phyloP scores from a whole-genome alignment of 345 rosid species.

The Citrus glauca region DNA sequence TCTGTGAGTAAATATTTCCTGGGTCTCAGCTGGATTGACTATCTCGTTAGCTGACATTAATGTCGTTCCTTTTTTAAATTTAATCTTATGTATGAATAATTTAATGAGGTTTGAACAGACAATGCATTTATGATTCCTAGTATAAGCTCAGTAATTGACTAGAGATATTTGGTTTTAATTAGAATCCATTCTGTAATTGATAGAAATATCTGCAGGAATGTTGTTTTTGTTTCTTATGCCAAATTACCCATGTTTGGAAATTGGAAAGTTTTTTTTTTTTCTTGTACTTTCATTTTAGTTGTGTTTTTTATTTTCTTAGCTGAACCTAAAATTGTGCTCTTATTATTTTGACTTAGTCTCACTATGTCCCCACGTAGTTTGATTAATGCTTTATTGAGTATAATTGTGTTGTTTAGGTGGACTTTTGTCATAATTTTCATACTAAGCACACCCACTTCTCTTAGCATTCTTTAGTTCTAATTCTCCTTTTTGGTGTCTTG shows the following conservation, averaged over 20 bases:
- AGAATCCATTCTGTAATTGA: not conserved
- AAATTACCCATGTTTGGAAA: not conserved
- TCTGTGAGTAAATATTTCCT: not conserved
- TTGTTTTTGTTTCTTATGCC: not conserved
- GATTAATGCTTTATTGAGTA: conserved; percentile 21
- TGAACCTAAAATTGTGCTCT: conserved; percentile 15
- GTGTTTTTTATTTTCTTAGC: conserved; percentile 10
- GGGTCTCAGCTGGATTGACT: conserved; percentile 11
- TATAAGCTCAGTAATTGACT: not conserved
- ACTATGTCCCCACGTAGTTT: conserved; percentile 25
- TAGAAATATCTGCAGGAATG: not conserved
- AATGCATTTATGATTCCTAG: not conserved
- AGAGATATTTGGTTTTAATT: not conserved
- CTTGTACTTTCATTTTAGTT: not conserved
- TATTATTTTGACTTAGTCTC: conserved; percentile 1
- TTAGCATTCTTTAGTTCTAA: not conserved
- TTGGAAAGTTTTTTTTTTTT: not conserved
- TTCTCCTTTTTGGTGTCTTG: conserved; percentile 6
- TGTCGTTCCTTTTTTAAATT: not conserved
- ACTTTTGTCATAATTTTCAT: conserved; percentile 24
- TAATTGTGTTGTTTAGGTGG: conserved; percentile 31
- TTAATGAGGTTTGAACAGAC: not conserved
- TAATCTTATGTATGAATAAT: not conserved
- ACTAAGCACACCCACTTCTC: conserved; percentile 17
- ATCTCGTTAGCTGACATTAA: not conserved